Conservation (phyloP, 2,329 filamentous ascomycete species). For the Colletotrichum sp. region DNA sequence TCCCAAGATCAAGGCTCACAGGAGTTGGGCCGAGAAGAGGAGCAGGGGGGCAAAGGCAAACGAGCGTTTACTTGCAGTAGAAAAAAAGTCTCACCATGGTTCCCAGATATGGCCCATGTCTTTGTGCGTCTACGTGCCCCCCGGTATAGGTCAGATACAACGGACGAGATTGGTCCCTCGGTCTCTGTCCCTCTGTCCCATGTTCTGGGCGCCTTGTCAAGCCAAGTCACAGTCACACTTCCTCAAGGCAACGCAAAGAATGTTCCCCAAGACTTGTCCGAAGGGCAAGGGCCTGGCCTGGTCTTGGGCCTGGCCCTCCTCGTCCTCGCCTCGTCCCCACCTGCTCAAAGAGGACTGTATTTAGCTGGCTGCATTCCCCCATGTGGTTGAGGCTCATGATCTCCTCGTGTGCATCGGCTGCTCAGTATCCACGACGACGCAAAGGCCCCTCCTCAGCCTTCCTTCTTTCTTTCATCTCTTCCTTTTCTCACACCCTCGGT, state of each 20-base stretch:
- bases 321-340: background rate
- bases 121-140: conserved; percentile 3
- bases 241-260: background rate
- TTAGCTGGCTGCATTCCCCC: conserved; percentile 22
- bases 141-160: background rate
- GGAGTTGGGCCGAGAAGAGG: conserved; percentile 7
- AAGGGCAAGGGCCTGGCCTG: background rate
- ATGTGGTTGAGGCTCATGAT: conserved; percentile 10
- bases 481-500: conserved; percentile 1
- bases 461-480: background rate
- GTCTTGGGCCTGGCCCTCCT: background rate
- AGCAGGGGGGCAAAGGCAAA: background rate
- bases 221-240: background rate
- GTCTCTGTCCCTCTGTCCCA: background rate
- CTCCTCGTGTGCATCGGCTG: background rate
- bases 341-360: background rate
- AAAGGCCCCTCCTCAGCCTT: background rate
- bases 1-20: background rate
- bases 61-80: background rate
- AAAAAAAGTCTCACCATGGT: conserved; percentile 14
- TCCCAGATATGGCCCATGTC: background rate
- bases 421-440: background rate
- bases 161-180: background rate
- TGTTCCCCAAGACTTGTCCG: conserved; percentile 9
- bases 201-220: background rate